Evolutionary conservation across 2,329 filamentous ascomycete species (phyloP).

Genomic region (Pseudocercospora cruenta): DNA sequence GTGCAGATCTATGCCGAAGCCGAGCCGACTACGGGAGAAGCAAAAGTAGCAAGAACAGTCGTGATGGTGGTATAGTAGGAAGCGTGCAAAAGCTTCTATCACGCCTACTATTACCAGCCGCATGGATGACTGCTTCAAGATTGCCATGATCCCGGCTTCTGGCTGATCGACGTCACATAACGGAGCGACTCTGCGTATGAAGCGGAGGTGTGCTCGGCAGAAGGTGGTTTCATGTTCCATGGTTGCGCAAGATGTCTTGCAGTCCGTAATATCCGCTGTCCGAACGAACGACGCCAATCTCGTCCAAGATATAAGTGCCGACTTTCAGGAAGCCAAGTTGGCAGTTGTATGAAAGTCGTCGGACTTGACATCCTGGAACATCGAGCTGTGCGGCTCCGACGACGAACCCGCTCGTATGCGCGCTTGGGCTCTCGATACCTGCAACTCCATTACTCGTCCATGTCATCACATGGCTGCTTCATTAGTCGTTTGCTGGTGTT

Average conservation of each 20-base stretch:
- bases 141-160: background rate
- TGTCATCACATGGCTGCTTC: background rate
- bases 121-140: background rate
- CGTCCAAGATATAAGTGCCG: background rate
- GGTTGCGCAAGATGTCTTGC: conserved; percentile 1
- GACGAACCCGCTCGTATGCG: background rate
- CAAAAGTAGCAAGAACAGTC: background rate
- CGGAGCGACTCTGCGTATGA: background rate
- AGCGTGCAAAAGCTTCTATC: background rate
- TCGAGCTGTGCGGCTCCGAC: background rate
- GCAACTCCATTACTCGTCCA: background rate
- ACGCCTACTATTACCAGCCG: background rate
- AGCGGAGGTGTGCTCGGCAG: background rate
- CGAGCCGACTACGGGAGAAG: background rate
- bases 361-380: background rate
- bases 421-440: background rate
- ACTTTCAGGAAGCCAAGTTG: background rate
- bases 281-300: background rate
- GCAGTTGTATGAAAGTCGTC: background rate
- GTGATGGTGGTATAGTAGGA: background rate
- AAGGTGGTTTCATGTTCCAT: background rate
- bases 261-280: background rate
- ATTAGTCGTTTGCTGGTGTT: background rate
- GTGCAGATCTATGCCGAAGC: background rate
- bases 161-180: conserved; percentile 1